phyloP scores from a whole-genome alignment of 1,139 yeast species.

The Candida tropicalis region DNA sequence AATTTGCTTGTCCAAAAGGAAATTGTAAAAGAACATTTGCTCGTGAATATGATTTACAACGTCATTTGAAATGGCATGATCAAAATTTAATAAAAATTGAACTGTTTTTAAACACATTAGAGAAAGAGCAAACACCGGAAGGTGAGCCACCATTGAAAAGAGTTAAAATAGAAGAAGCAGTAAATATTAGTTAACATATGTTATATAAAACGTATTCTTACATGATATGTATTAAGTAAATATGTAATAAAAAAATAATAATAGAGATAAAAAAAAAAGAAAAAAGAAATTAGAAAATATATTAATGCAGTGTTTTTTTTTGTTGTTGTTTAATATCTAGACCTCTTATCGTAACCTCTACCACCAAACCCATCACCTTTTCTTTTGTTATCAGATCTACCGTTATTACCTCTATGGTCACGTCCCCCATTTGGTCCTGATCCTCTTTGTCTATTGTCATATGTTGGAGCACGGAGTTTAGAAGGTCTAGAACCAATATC shows the following conservation, averaged over 20 bases:
- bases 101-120: slow-evolving; percentile 32
- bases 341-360: slow-evolving; percentile 36
- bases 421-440: slow-evolving; percentile 3
- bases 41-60: slow-evolving; percentile 47
- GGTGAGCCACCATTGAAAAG: slow-evolving; percentile 14
- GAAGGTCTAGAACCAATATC: background rate
- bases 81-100: slow-evolving; percentile 37
- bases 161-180: slow-evolving; percentile 10
- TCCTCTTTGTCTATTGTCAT: slow-evolving; percentile 9
- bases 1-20: slow-evolving; percentile 45
- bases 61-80: slow-evolving; percentile 62
- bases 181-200: background rate
- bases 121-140: slow-evolving; percentile 16
- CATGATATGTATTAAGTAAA: too few species aligned
- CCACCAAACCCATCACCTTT: slow-evolving; percentile 26
- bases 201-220: background rate
- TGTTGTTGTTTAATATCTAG: slow-evolving; percentile 23
- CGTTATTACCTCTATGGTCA: slow-evolving; percentile 7
- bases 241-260: too few species aligned
- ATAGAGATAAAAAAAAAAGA: too few species aligned
- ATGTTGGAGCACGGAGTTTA: slow-evolving; percentile 4
- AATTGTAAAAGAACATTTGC: slow-evolving; percentile 52
- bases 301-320: background rate
- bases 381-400: slow-evolving; percentile 25
- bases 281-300: too few species aligned